Evolutionary conservation across 2,329 filamentous ascomycete genomes (phyloP).

Genomic region (Pleoardoris graminearum): DNA sequence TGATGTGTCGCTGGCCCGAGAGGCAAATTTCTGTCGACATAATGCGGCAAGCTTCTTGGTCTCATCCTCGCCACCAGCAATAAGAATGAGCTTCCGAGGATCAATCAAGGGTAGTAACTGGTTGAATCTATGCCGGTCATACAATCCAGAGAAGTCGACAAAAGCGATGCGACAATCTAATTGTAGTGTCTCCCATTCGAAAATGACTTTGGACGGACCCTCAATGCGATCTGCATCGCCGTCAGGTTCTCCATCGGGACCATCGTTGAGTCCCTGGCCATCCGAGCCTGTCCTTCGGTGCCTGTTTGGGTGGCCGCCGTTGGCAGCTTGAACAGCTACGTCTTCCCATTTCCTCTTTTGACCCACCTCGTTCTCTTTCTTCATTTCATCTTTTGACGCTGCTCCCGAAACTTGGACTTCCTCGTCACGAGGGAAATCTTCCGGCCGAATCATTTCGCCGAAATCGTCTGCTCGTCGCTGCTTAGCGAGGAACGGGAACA

Average conservation of each 20-base stretch:
- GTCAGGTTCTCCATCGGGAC: constrained; percentile 52
- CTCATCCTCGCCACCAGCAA: constrained; percentile 78
- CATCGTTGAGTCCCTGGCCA: constrained; percentile 29
- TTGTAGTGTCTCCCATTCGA: constrained; percentile 64
- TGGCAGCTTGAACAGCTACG: constrained; percentile 50
- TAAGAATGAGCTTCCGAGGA: constrained; percentile 91
- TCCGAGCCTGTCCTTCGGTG: constrained; percentile 54
- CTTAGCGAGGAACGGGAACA: constrained; percentile 85
- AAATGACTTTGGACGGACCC: constrained; percentile 76
- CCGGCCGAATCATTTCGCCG: constrained; percentile 88
- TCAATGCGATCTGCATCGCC: constrained; percentile 58
- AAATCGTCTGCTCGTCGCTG: constrained; percentile 85
- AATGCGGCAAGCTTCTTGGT: constrained; percentile 74
- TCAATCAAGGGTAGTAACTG: constrained; percentile 94
- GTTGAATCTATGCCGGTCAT: constrained; percentile 90
- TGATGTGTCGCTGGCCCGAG: constrained; percentile 50
- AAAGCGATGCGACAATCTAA: constrained; percentile 79
- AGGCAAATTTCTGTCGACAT: constrained; percentile 68
- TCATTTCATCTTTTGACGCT: constrained; percentile 59
- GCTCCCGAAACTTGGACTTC: constrained; percentile 74
- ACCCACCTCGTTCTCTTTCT: constrained; percentile 62
- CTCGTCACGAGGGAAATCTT: constrained; percentile 93
- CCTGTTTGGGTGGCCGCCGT: constrained; percentile 51
- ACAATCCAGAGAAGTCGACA: constrained; percentile 88
- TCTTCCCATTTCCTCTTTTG: constrained; percentile 97